Evolutionary conservation across 495 filamentous ascomycete genomes (phyloP).

Genomic region (Penicillium angulare): DNA sequence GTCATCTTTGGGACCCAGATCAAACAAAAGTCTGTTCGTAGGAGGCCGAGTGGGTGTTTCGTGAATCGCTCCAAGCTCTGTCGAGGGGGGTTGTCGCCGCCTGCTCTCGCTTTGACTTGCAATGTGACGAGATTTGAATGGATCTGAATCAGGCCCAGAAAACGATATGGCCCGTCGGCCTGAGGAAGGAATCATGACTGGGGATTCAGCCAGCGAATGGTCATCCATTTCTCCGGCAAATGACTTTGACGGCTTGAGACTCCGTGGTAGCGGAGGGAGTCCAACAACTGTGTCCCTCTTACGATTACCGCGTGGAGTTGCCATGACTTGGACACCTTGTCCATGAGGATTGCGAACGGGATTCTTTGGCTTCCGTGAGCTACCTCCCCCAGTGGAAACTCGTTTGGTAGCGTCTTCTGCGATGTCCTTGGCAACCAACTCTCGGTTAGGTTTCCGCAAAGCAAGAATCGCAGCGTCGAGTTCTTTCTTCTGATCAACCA

Average conservation of each 20-base stretch:
- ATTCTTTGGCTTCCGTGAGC: conserved; percentile 59
- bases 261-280: conserved; percentile 32
- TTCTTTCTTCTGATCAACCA: conserved; percentile 68
- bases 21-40: conserved; percentile 29
- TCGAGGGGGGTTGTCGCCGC: conserved; percentile 7
- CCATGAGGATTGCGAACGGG: conserved; percentile 58
- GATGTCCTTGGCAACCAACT: conserved; percentile 69
- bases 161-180: conserved; percentile 26
- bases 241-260: conserved; percentile 25
- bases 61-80: conserved; percentile 31
- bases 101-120: not conserved
- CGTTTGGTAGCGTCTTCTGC: conserved; percentile 69
- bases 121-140: conserved; percentile 14
- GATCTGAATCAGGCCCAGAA: conserved; percentile 25
- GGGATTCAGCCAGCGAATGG: conserved; percentile 22
- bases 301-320: conserved; percentile 63
- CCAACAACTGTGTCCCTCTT: conserved; percentile 36
- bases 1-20: conserved; percentile 12
- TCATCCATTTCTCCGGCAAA: conserved; percentile 25
- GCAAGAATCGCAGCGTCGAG: conserved; percentile 78
- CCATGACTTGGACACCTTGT: conserved; percentile 68
- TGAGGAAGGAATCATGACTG: conserved; percentile 27
- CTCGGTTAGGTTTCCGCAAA: conserved; percentile 83
- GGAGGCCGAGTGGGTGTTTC: conserved; percentile 56
- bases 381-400: conserved; percentile 30